A percentile compares a stretch with the other conserved stretches of the same genome.
Evolutionary conservation across 2,329 filamentous ascomycete genomes (phyloP).

Genomic region (Nemania sp.): DNA sequence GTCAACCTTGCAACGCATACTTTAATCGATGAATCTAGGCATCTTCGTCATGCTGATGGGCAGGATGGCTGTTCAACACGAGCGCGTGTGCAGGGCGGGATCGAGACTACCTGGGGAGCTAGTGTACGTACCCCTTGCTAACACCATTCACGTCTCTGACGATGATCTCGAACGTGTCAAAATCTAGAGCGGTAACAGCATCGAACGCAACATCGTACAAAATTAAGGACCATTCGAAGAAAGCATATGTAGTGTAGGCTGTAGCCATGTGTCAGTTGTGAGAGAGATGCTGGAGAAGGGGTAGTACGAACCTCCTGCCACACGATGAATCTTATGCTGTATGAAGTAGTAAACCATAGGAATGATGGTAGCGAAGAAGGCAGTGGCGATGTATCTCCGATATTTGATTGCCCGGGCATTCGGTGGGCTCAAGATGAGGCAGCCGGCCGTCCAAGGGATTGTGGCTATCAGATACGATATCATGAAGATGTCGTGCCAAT

Average conservation of each 20-base stretch:
- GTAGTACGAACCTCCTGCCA: slow-evolving; percentile 77
- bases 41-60: not conserved
- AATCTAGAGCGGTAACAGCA: slow-evolving; percentile 91
- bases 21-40: not conserved
- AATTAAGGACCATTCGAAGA: slow-evolving; percentile 97
- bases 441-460: slow-evolving; percentile 92
- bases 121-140: slow-evolving; percentile 97
- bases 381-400: slow-evolving; percentile 78
- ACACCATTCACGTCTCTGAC: slow-evolving; percentile 86
- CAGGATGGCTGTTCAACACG: slow-evolving; percentile 25
- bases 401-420: slow-evolving; percentile 85
- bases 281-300: not conserved
- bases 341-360: slow-evolving; percentile 97
- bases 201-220: slow-evolving; percentile 96
- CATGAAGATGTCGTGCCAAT: slow-evolving; percentile 99
- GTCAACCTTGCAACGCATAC: not conserved
- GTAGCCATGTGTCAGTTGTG: slow-evolving; percentile 18
- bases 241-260: slow-evolving; percentile 97
- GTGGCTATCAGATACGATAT: slow-evolving; percentile 96
- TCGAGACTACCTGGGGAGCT: slow-evolving; percentile 81
- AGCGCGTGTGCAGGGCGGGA: slow-evolving; percentile 41
- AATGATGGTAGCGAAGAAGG: slow-evolving; percentile 89
- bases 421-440: slow-evolving; percentile 82
- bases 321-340: slow-evolving; percentile 94
- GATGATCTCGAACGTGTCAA: slow-evolving; percentile 83